Conservation (phyloP, 345 rosid genomes). For the Eucalyptus dawsonii region DNA sequence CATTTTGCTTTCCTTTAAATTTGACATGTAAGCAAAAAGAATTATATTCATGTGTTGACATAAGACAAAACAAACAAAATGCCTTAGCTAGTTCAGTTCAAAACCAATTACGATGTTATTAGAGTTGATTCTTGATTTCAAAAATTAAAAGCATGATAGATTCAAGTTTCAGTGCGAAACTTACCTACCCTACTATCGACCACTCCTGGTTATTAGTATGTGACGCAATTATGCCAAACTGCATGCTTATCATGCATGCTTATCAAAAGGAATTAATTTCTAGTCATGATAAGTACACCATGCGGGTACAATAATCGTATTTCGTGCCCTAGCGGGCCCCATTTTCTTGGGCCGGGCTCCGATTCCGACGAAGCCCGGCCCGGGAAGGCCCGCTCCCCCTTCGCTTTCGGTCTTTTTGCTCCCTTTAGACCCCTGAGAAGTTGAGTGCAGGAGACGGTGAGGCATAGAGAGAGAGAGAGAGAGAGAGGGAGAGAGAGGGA, state of each 20-base stretch:
- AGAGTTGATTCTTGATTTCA: not conserved
- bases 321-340: not conserved
- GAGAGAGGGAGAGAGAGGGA: not conserved
- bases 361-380: not conserved
- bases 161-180: rapidly evolving
- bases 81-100: rapidly evolving
- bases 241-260: not conserved
- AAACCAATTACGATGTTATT: rapidly evolving
- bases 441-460: not conserved
- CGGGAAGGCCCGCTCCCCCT: not conserved
- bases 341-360: not conserved
- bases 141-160: not conserved
- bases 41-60: too few species aligned
- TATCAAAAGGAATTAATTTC: not conserved
- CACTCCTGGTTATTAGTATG: not conserved
- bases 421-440: not conserved
- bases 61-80: not conserved
- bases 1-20: not conserved
- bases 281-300: not conserved
- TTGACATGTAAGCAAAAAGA: too few species aligned
- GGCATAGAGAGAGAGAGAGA: not conserved
- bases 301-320: not conserved
- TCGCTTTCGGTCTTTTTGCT: not conserved
- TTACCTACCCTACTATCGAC: not conserved
- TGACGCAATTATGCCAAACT: not conserved